A percentile compares a stretch with the other conserved stretches of the same genome.
These are phyloP conservation scores for Xylaria castorea DNA, from an alignment of 495 filamentous ascomycete genomes.

Conservation along the genomic window DNA sequence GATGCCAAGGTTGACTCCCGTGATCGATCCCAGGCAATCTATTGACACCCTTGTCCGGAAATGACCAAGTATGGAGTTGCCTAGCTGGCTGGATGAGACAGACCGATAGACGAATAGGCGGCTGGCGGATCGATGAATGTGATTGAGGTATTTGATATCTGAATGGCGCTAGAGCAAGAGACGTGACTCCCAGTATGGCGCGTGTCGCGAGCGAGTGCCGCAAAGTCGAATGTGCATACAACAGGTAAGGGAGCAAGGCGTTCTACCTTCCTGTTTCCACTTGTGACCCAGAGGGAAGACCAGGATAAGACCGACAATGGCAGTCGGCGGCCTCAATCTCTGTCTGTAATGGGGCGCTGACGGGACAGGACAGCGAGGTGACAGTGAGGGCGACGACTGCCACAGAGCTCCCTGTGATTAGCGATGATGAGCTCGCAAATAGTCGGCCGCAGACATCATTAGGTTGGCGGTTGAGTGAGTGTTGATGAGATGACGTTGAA, in stretches of 20 bases:
- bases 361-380: neutral
- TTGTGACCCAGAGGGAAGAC: neutral
- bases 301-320: conserved; percentile 7
- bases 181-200: conserved; percentile 2
- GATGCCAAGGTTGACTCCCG: conserved; percentile 9
- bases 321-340: conserved; percentile 21
- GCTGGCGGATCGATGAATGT: neutral
- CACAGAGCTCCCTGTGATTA: conserved; percentile 13
- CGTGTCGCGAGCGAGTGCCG: neutral
- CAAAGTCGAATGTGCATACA: neutral
- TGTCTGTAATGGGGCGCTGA: neutral
- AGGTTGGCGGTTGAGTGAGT: neutral
- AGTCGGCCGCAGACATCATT: conserved; percentile 21
- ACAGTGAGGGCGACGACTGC: conserved; percentile 8
- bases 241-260: conserved; percentile 17
- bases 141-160: conserved; percentile 9
- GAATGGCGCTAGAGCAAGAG: neutral
- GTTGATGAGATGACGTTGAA: conserved; percentile 10
- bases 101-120: neutral
- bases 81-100: conserved; percentile 6
- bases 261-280: neutral
- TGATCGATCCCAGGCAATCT: neutral
- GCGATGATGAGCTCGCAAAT: conserved; percentile 13
- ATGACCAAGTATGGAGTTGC: conserved; percentile 13
- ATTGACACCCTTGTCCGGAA: conserved; percentile 5